These are phyloP conservation scores for Sodiomyces alkalinus DNA, from an alignment of 2,329 filamentous ascomycete genomes.

Conservation along the genomic window DNA sequence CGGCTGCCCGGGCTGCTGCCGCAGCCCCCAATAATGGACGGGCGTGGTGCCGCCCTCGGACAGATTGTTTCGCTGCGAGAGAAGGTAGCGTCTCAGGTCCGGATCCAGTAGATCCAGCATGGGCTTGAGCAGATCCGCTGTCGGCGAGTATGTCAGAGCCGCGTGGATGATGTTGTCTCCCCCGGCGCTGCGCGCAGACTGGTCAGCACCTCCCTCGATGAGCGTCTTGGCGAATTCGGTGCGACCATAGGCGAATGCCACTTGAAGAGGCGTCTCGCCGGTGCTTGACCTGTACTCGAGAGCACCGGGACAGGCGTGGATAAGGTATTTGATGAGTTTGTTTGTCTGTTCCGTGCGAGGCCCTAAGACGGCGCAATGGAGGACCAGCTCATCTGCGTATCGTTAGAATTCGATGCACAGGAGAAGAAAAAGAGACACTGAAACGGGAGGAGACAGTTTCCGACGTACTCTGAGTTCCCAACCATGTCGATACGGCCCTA, in stretches of 20 bases:
- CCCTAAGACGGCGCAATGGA: constrained; percentile 50
- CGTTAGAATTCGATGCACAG: constrained; percentile 11
- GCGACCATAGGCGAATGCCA: constrained; percentile 45
- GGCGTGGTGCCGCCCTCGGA: constrained; percentile 43
- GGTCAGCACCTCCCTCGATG: constrained; percentile 53
- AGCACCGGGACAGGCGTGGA: constrained; percentile 43
- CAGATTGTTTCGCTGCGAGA: constrained; percentile 40
- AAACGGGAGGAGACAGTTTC: no score
- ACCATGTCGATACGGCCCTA: constrained; percentile 44
- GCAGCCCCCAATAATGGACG: constrained; percentile 37
- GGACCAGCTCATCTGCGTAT: constrained; percentile 38
- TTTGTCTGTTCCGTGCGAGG: constrained; percentile 23
- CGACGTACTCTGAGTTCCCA: constrained; percentile 43
- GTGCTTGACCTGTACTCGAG: constrained; percentile 44
- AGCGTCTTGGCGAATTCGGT: constrained; percentile 43
- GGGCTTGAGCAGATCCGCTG: constrained; percentile 19
- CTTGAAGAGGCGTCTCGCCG: constrained; percentile 51
- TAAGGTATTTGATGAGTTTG: constrained; percentile 48
- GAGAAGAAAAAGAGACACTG: background rate
- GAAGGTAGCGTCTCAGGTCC: constrained; percentile 38
- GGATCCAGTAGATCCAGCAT: constrained; percentile 44
- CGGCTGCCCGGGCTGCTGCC: background rate
- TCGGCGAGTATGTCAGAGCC: constrained; percentile 21
- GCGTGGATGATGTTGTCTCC: constrained; percentile 58
- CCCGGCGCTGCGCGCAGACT: constrained; percentile 42